A percentile compares a stretch with the other conserved stretches of the same genome.
These are phyloP conservation scores for Colletotrichum sp. DNA, from an alignment of 2,329 filamentous ascomycete genomes.

Conservation along the genomic window DNA sequence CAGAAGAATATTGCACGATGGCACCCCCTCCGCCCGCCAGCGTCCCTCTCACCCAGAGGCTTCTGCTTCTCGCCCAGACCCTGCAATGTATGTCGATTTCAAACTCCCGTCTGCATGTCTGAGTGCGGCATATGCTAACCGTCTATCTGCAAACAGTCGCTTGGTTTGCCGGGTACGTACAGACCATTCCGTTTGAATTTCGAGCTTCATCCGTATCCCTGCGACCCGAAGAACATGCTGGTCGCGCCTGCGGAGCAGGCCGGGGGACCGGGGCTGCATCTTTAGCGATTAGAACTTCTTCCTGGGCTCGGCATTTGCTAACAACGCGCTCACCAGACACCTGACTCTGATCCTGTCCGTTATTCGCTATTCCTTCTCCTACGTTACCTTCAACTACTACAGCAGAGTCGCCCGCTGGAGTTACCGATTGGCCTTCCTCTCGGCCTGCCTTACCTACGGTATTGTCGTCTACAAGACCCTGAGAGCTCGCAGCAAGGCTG, in stretches of 20 bases:
- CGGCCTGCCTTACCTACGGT: constrained; percentile 90
- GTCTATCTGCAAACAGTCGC: constrained; percentile 56
- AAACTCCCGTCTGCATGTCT: constrained; percentile 13
- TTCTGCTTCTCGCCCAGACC: constrained; percentile 82
- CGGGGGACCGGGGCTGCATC: neutral
- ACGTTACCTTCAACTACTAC: constrained; percentile 87
- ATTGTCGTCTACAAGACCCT: constrained; percentile 99
- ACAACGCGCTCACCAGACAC: constrained; percentile 62
- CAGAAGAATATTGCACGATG: constrained; percentile 1
- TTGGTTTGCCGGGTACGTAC: constrained; percentile 81
- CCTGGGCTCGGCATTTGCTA: neutral
- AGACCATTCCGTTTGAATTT: constrained; percentile 15
- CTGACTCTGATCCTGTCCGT: constrained; percentile 84
- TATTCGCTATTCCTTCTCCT: constrained; percentile 82
- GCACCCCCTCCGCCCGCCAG: constrained; percentile 74
- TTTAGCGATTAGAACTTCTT: neutral
- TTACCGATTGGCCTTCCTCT: constrained; percentile 89
- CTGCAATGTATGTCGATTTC: constrained; percentile 77
- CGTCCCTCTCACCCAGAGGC: constrained; percentile 74
- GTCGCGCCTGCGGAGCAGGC: neutral
- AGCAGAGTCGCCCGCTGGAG: constrained; percentile 78
- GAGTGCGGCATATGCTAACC: constrained; percentile 36
- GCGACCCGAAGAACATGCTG: constrained; percentile 2
- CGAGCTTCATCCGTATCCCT: constrained; percentile 13
- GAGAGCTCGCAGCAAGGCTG: constrained; percentile 80